A percentile compares a stretch with the other conserved stretches of the same genome.
These are phyloP conservation scores for Theileria equi DNA, from an alignment of 169 alveolate species.

Conservation along the genomic window DNA sequence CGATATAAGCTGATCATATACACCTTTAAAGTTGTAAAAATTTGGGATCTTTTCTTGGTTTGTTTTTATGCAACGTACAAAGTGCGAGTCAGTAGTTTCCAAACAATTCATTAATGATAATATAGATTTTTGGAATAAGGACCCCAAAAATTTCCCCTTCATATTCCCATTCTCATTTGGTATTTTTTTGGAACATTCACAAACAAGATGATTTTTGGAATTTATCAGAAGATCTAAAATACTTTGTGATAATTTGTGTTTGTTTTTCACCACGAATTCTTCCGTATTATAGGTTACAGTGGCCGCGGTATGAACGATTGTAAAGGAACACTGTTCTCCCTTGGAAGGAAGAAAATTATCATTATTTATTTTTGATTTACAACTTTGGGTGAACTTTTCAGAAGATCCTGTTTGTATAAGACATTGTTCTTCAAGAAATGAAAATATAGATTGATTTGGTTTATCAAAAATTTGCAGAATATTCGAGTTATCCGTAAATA, in stretches of 20 bases:
- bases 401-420: constrained; percentile 55
- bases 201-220: constrained; percentile 20
- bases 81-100: constrained; percentile 62
- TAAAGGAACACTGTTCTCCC: constrained; percentile 45
- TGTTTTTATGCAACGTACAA: constrained; percentile 68
- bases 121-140: constrained; percentile 53
- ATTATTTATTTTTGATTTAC: constrained; percentile 57
- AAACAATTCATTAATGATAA: constrained; percentile 43
- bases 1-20: constrained; percentile 58
- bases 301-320: constrained; percentile 62
- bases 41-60: constrained; percentile 53
- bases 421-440: constrained; percentile 63
- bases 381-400: constrained; percentile 54
- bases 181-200: too few species aligned
- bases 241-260: constrained; percentile 38
- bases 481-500: constrained; percentile 69
- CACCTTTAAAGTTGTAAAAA: constrained; percentile 26
- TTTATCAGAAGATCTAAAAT: constrained; percentile 26
- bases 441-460: constrained; percentile 52
- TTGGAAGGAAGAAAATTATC: constrained; percentile 45
- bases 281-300: constrained; percentile 50
- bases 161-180: constrained; percentile 42
- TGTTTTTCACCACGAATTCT: constrained; percentile 60
- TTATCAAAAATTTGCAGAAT: constrained; percentile 68
- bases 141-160: constrained; percentile 38